These are phyloP conservation scores for Suhomyces sp. DNA, from an alignment of 805 yeast species.

Conservation along the genomic window DNA sequence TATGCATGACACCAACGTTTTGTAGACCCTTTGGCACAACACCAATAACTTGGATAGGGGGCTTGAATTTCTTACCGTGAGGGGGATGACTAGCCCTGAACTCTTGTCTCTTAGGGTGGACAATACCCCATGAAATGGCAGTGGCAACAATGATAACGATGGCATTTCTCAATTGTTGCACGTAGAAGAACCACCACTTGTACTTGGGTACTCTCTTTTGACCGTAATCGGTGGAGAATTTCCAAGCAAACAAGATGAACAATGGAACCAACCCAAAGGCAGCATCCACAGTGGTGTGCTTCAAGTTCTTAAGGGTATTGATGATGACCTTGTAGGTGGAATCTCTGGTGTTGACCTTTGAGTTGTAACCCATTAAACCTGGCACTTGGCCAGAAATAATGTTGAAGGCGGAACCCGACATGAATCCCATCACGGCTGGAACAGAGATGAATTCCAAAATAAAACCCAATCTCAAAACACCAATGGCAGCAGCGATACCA, in stretches of 20 bases:
- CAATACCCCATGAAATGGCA: conserved; percentile 75
- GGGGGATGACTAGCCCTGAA: conserved; percentile 32
- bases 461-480: conserved; percentile 82
- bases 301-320: conserved; percentile 68
- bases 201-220: conserved; percentile 64
- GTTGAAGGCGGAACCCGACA: conserved; percentile 89
- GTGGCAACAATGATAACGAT: conserved; percentile 80
- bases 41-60: conserved; percentile 65
- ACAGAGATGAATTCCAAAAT: conserved; percentile 83
- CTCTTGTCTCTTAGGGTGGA: conserved; percentile 44
- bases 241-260: conserved; percentile 70
- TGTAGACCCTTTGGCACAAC: conserved; percentile 79
- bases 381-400: conserved; percentile 87
- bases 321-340: conserved; percentile 71
- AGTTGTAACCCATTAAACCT: conserved; percentile 72
- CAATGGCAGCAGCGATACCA: conserved; percentile 77
- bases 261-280: conserved; percentile 84
- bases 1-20: conserved; percentile 69
- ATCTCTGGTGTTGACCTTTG: conserved; percentile 65
- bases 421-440: conserved; percentile 92
- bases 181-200: conserved; percentile 62
- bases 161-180: conserved; percentile 77
- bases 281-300: conserved; percentile 71
- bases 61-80: conserved; percentile 32
- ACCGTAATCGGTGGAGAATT: conserved; percentile 57